Evolutionary conservation across 768 basidiomycete species (phyloP), one percentile per base, ranked within the genome.

Genomic region (Coprinellus aureogranulatus): DNA sequence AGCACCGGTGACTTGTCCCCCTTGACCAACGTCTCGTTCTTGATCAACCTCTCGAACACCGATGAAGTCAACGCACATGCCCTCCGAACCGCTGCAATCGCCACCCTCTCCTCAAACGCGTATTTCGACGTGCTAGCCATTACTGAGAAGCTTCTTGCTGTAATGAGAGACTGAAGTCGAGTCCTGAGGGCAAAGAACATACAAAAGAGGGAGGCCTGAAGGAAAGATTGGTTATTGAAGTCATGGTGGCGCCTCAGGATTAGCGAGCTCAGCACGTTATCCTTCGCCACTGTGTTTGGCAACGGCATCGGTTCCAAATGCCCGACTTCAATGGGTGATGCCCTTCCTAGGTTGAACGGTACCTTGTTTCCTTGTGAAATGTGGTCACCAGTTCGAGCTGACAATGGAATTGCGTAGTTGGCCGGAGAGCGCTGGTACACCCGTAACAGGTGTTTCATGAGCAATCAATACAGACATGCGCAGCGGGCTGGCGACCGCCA

Each of bases 1-100:
- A 12, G 93, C 94, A 96, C 93, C 10, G 93, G 93, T 1, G 88
- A 89, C 71, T 94, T 94, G 77, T 99, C 96, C 26, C 81, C 86
- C 70, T 99, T 98, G 49, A 87, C 87, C 39, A 95, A 76, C 0
- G 90, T 94, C 71, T 96, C 96, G 63, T 85, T 85, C 60, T 85
- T 87, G 61, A 92, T 87, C 53, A 97, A 82, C 52, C 84, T 87
- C 65, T 88, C 86, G 75, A 98, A 97, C 20, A 98, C 90, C 1
- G 87, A 82, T 2, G 87, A 83, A 1, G 95, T 95, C 59, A 97
- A 77, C 25, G 79, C 76, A 67, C 90, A 94, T 3, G 95, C 95
- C 37, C 95, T 75, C 18, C 92, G 82, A 34, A 98, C 95, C 3
- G 96, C 94, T 20, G 88, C 81, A 54, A 97, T 73, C 9, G 93